Evolutionary conservation across 1,284 basidiomycete species (phyloP).

Genomic region (Ceratobasidium sp.): DNA sequence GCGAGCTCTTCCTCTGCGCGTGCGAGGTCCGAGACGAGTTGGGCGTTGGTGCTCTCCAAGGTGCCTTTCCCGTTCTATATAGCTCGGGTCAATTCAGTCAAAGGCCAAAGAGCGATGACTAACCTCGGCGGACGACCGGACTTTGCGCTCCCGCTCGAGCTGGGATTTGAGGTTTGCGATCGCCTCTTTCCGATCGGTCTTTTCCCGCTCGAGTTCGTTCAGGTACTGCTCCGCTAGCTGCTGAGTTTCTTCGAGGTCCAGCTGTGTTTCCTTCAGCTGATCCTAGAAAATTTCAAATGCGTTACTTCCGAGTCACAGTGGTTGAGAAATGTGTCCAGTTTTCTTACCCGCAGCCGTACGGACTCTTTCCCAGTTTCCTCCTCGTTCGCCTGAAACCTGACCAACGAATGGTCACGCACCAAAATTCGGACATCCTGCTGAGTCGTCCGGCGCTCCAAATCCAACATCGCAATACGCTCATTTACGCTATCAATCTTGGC

Average conservation of each 20-base stretch:
- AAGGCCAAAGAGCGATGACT: neutral
- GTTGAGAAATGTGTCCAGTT: neutral
- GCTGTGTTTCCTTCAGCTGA: slow-evolving; percentile 6
- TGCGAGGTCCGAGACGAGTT: slow-evolving; percentile 4
- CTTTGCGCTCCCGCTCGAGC: slow-evolving; percentile 19
- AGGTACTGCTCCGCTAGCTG: neutral
- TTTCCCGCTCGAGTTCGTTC: slow-evolving; percentile 7
- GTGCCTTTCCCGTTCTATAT: slow-evolving; percentile 17
- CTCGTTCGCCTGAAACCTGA: slow-evolving; percentile 22
- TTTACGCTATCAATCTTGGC: neutral
- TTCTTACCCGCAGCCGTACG: neutral
- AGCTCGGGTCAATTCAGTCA: neutral
- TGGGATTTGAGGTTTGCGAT: slow-evolving; percentile 48
- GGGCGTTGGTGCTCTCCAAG: slow-evolving; percentile 21
- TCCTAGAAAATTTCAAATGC: neutral
- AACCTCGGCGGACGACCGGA: slow-evolving; percentile 18
- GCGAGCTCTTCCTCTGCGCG: slow-evolving; percentile 16
- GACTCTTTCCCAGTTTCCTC: slow-evolving; percentile 28
- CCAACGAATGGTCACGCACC: slow-evolving; percentile 36
- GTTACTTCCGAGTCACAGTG: neutral
- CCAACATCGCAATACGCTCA: neutral
- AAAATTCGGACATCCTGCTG: slow-evolving; percentile 32
- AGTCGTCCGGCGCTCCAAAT: slow-evolving; percentile 1
- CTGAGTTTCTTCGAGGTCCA: slow-evolving; percentile 17
- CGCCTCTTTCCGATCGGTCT: slow-evolving; percentile 45